Conservation (phyloP, 2,329 filamentous ascomycete genomes). For the Scorias spongiosa region DNA sequence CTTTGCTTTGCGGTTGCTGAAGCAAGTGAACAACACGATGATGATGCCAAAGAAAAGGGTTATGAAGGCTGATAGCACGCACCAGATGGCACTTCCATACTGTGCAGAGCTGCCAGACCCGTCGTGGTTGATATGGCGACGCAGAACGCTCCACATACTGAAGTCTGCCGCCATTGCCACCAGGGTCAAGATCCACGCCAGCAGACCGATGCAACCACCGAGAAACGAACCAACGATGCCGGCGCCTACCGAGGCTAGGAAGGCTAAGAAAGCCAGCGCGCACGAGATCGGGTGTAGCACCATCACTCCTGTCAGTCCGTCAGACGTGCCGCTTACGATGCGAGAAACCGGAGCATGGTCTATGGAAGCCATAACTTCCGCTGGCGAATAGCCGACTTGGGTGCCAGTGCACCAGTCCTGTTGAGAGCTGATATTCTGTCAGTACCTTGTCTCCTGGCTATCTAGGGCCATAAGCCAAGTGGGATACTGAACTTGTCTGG, state of each 20-base stretch:
- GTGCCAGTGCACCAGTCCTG: too few species aligned
- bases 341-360: too few species aligned
- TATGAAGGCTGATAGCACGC: constrained; percentile 38
- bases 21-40: constrained; percentile 48
- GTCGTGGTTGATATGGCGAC: constrained; percentile 36
- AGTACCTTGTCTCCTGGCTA: constrained; percentile 11
- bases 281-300: too few species aligned
- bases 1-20: constrained; percentile 21
- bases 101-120: constrained; percentile 27
- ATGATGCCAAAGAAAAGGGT: constrained; percentile 40
- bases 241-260: too few species aligned
- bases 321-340: too few species aligned
- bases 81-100: constrained; percentile 45
- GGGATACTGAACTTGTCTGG: constrained; percentile 11
- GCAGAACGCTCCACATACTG: constrained; percentile 39
- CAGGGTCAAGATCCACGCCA: constrained; percentile 35
- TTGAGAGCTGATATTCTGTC: too few species aligned
- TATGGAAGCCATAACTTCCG: too few species aligned
- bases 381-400: too few species aligned
- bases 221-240: constrained; percentile 28
- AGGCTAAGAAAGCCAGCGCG: too few species aligned
- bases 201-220: constrained; percentile 33
- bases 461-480: constrained; percentile 1
- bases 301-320: too few species aligned
- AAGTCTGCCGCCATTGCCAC: constrained; percentile 42